Conservation (phyloP, 768 basidiomycete species). For the Naganishia randhawae region DNA sequence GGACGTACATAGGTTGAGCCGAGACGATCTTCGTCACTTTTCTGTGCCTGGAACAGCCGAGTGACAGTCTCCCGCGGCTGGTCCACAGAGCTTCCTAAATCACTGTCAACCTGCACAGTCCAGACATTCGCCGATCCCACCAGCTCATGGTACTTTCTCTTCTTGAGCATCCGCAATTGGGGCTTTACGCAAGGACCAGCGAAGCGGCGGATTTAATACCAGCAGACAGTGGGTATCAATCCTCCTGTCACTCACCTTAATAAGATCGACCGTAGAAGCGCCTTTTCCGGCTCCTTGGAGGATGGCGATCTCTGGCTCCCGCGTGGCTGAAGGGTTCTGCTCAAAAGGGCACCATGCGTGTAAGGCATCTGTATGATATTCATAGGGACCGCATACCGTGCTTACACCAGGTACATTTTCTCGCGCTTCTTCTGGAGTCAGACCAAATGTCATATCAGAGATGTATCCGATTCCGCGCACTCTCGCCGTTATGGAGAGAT, state of each 20-base stretch:
- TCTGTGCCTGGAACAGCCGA: constrained; percentile 1
- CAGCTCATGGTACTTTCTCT: constrained; percentile 9
- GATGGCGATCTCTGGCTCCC: constrained; percentile 9
- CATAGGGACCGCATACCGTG: neutral
- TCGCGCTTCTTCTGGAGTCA: constrained; percentile 36
- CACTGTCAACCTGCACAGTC: neutral
- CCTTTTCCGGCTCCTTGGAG: constrained; percentile 6
- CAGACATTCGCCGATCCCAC: constrained; percentile 17
- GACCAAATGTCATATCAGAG: constrained; percentile 48
- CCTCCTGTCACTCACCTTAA: neutral
- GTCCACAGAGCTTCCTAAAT: neutral
- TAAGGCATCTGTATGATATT: neutral
- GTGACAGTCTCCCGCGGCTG: neutral
- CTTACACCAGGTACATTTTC: neutral
- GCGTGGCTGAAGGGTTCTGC: constrained; percentile 30
- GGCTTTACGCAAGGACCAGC: neutral
- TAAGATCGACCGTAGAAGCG: neutral
- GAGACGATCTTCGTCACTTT: neutral
- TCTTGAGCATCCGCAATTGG: neutral
- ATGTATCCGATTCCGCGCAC: constrained; percentile 50
- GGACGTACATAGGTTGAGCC: constrained; percentile 10
- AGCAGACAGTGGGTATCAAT: neutral
- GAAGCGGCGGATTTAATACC: neutral
- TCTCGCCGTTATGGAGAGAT: constrained; percentile 41
- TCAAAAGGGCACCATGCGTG: constrained; percentile 20